A percentile compares a stretch with the other conserved stretches of the same genome.
phyloP scores from a whole-genome alignment of 2,329 filamentous ascomycete genomes.

The Xylariomycetidae sp. region DNA sequence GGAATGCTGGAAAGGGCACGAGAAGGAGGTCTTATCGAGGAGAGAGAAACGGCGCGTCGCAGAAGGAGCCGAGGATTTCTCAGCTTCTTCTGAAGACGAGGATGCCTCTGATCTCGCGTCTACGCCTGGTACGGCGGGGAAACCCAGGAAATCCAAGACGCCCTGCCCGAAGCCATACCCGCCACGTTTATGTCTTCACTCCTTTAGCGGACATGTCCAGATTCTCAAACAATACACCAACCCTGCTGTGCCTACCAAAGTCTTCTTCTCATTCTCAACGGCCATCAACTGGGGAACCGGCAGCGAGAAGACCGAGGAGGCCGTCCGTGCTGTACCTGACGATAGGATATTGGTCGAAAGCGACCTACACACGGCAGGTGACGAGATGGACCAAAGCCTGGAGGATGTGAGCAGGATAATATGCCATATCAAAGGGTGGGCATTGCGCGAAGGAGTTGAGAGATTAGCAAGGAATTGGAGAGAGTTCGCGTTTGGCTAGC shows the following conservation, averaged over 20 bases:
- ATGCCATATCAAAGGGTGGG: constrained; percentile 76
- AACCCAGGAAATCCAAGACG: constrained; percentile 6
- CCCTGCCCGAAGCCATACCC: constrained; percentile 61
- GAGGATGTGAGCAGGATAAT: constrained; percentile 73
- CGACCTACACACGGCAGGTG: constrained; percentile 79
- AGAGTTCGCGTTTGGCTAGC: constrained; percentile 64
- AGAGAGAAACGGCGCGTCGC: constrained; percentile 51
- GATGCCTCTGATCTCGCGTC: constrained; percentile 7
- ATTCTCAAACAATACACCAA: constrained; percentile 74
- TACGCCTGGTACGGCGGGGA: constrained; percentile 6
- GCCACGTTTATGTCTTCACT: constrained; percentile 88
- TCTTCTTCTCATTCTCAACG: constrained; percentile 86
- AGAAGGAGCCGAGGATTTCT: constrained; percentile 42
- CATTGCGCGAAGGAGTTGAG: constrained; percentile 63
- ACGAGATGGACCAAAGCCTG: constrained; percentile 71
- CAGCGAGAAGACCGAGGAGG: constrained; percentile 51
- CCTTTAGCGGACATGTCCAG: constrained; percentile 76
- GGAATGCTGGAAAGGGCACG: constrained; percentile 65
- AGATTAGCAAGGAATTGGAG: constrained; percentile 71
- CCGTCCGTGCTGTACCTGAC: constrained; percentile 69
- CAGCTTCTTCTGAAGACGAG: constrained; percentile 32
- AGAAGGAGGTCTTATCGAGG: constrained; percentile 56
- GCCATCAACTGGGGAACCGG: constrained; percentile 69
- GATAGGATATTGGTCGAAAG: constrained; percentile 82
- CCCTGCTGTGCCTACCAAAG: constrained; percentile 63